Conservation (phyloP, 2,329 filamentous ascomycete species). For the Fusarium sp. region DNA sequence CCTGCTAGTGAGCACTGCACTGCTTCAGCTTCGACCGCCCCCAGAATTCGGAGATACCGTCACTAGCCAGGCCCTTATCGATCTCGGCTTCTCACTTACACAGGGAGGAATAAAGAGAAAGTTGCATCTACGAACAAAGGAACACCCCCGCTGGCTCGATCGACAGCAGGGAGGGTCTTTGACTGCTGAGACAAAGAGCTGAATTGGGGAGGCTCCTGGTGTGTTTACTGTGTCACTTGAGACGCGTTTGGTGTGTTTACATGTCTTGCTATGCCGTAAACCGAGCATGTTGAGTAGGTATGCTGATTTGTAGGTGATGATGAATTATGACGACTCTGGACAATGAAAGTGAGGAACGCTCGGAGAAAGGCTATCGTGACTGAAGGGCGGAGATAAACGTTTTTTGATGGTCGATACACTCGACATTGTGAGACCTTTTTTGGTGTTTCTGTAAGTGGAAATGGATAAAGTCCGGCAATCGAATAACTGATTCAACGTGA, state of each 20-base stretch:
- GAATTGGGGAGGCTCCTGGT: conserved; percentile 15
- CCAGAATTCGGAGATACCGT: conserved; percentile 19
- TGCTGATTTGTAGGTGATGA: background rate
- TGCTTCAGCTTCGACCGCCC: background rate
- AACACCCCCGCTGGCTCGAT: conserved; percentile 3
- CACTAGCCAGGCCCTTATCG: conserved; percentile 4
- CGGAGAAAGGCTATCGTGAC: background rate
- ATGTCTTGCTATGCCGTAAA: conserved; percentile 12
- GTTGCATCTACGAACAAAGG: background rate
- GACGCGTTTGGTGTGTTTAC: conserved; percentile 27
- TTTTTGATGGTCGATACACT: conserved; percentile 4
- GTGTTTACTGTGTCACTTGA: conserved; percentile 4
- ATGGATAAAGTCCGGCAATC: conserved; percentile 16
- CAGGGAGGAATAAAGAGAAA: background rate
- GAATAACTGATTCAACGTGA: background rate
- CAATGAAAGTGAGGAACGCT: conserved; percentile 6
- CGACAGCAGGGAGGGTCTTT: conserved; percentile 27
- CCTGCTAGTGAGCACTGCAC: background rate
- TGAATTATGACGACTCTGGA: conserved; percentile 1
- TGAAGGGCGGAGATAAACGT: conserved; percentile 13
- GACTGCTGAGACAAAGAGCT: conserved; percentile 29
- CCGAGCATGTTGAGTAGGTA: background rate
- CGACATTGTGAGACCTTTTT: background rate
- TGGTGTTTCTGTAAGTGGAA: background rate
- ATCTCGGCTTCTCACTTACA: conserved; percentile 5